These are phyloP conservation scores for Silene uniflora DNA, from an alignment of 148 eudicot species.

Conservation along the genomic window DNA sequence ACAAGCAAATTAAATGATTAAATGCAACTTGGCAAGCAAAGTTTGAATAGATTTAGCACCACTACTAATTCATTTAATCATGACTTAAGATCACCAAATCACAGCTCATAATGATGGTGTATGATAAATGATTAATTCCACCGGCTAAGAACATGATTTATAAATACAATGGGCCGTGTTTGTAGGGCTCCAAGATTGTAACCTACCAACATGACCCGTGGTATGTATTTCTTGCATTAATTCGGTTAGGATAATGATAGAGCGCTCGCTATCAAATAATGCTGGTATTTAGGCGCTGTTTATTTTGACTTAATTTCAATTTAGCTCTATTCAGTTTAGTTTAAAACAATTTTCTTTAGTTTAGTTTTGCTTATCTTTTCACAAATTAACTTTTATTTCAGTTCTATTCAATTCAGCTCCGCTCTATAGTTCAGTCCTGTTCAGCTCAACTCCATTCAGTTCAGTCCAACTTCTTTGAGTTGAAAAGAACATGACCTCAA, in stretches of 20 bases:
- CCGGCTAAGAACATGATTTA: conserved; percentile 3
- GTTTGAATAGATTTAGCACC: not conserved
- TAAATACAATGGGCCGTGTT: conserved; percentile 5
- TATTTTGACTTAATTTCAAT: too few relatives aligned
- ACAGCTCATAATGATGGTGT: not conserved
- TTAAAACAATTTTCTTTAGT: too few relatives aligned
- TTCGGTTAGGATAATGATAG: not conserved
- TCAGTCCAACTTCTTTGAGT: too few relatives aligned
- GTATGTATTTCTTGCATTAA: not conserved
- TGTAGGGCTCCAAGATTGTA: not conserved
- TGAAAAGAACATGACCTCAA: too few relatives aligned
- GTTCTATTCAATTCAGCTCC: too few relatives aligned
- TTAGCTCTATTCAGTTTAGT: too few relatives aligned
- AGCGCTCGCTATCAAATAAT: too few relatives aligned
- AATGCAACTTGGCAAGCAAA: not conserved
- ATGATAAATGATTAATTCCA: conserved; percentile 5
- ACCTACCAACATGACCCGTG: conserved; percentile 13
- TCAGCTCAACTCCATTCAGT: too few relatives aligned
- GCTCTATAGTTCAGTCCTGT: too few relatives aligned
- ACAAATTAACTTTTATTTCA: too few relatives aligned
- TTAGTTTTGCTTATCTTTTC: too few relatives aligned
- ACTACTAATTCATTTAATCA: not conserved
- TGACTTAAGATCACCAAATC: not conserved
- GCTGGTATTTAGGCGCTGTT: too few relatives aligned
- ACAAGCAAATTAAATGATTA: not conserved